Base-by-base conservation (phyloP, 345 rosid species). In the Punica granatum region DNA sequence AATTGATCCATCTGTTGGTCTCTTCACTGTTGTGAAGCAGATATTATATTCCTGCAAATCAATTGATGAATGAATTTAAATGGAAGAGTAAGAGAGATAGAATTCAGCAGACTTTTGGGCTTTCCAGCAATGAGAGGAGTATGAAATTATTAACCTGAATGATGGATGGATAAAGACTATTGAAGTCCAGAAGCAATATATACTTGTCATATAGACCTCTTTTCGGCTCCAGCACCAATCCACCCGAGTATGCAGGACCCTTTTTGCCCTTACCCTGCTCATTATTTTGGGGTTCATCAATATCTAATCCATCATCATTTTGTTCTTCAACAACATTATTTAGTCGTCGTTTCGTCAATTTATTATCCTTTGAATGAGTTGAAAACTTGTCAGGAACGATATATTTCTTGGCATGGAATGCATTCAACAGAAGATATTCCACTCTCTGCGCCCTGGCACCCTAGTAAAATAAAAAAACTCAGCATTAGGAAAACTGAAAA, bases 361-460 rank as follows among this genome's bases (percentile, higher is more conserved):
- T 88, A 51, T 78, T 72, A 59, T 87, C 94, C 71, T 84, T 91
- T 35, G 72, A 70, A 35, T 73, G 73, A 65, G 81, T 83, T 23
- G 91, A 76, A 74, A 69, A 70, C 82, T 91, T 94, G 81, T 94
- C 99, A 46, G 98, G 99, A 60, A 94, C 93, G 56, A 94, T 86
- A 80, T 81, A 94, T 70, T 94, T 94, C 78, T 88, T 88, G 61
- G 90, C 83, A 75, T 88, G 91, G 76, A 91, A 94, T 71, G 96
- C 90, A 84, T 94, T 96, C 83, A 94, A 79, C 41, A 94, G 74
- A 73, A 89, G 90, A 75, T 91, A 94, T 77, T 94, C 99, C 34
- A 88, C 95, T 80, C 99, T 86, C 71, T 89, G 97, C 7, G 99
- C 96, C 78, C 99, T 89, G 51, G 99, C 97, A 77, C 99, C 99